phyloP scores from a whole-genome alignment of 768 basidiomycete species.

The Kwoniella heveanensis region DNA sequence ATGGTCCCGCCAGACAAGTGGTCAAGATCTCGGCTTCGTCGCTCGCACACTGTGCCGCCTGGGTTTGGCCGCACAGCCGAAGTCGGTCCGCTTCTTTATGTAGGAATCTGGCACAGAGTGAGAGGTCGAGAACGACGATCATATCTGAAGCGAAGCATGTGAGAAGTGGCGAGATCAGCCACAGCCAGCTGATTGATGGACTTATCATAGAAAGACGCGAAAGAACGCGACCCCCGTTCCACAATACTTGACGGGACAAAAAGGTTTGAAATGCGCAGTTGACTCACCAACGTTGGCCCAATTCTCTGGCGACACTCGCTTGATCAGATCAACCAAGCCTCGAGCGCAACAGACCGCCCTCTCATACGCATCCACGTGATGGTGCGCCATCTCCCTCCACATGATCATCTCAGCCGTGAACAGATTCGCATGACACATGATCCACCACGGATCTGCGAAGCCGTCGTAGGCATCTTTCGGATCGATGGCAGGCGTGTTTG shows the following conservation, averaged over 20 bases:
- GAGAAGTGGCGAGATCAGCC: too few relatives aligned
- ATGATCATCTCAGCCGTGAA: constrained; percentile 50
- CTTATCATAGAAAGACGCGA: too few relatives aligned
- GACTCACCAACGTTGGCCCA: constrained; percentile 50
- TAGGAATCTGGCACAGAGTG: constrained; percentile 44
- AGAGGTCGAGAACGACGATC: constrained; percentile 44
- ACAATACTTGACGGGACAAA: too few relatives aligned
- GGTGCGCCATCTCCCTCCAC: constrained; percentile 45
- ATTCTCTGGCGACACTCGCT: constrained; percentile 27
- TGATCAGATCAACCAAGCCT: constrained; percentile 34
- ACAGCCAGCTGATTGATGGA: too few relatives aligned
- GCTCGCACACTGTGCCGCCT: constrained; percentile 19
- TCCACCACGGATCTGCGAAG: constrained; percentile 49
- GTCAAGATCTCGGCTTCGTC: constrained; percentile 38
- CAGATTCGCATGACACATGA: constrained; percentile 42
- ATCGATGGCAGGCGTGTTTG: constrained; percentile 1
- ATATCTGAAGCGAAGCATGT: too few relatives aligned
- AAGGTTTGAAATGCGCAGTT: too few relatives aligned
- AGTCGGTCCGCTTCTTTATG: constrained; percentile 47
- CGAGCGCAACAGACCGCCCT: constrained; percentile 43
- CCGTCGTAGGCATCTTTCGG: constrained; percentile 24
- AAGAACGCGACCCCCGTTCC: too few relatives aligned
- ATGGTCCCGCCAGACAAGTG: constrained; percentile 22
- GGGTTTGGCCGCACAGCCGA: constrained; percentile 7
- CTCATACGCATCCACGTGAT: constrained; percentile 37